These are phyloP conservation scores for Zygotorulaspora mrakii DNA, from an alignment of 1,139 yeast genomes.

Conservation along the genomic window DNA sequence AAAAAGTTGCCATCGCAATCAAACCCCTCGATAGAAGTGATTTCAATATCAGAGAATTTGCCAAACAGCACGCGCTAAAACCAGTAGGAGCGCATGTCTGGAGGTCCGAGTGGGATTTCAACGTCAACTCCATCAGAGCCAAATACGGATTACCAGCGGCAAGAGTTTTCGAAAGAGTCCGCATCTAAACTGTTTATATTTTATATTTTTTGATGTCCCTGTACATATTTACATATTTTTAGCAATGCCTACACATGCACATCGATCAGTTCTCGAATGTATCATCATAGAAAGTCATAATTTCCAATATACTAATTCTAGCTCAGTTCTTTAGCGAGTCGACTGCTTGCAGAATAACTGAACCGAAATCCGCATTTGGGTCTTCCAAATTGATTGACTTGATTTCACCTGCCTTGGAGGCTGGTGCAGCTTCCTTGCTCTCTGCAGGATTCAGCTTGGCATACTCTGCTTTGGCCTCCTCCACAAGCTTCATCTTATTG, in stretches of 20 bases:
- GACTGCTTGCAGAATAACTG: constrained; percentile 47
- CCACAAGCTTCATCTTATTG: constrained; percentile 70
- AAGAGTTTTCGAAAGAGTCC: constrained; percentile 61
- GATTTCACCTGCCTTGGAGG: constrained; percentile 22
- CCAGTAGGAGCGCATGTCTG: constrained; percentile 92
- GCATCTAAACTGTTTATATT: constrained; percentile 28
- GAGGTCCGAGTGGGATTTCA: constrained; percentile 82
- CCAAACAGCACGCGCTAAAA: constrained; percentile 48
- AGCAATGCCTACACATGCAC: constrained; percentile 2
- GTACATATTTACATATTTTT: constrained; percentile 10
- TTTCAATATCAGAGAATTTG: constrained; percentile 74
- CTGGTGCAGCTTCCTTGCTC: constrained; percentile 26
- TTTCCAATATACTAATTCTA: neutral
- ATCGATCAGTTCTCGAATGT: constrained; percentile 4
- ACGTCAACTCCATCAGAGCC: constrained; percentile 62
- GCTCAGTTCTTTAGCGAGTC: constrained; percentile 37
- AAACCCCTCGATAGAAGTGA: constrained; percentile 39
- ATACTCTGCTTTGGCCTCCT: constrained; percentile 83
- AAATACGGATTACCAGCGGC: constrained; percentile 72
- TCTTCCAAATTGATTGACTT: constrained; percentile 74
- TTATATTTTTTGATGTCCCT: constrained; percentile 9
- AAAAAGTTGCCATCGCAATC: constrained; percentile 37
- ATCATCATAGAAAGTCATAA: constrained; percentile 7
- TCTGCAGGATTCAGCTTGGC: constrained; percentile 55
- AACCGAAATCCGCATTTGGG: constrained; percentile 81